These are phyloP conservation scores for Epichloe amarillans DNA, from an alignment of 2,329 filamentous ascomycete genomes.

Conservation along the genomic window DNA sequence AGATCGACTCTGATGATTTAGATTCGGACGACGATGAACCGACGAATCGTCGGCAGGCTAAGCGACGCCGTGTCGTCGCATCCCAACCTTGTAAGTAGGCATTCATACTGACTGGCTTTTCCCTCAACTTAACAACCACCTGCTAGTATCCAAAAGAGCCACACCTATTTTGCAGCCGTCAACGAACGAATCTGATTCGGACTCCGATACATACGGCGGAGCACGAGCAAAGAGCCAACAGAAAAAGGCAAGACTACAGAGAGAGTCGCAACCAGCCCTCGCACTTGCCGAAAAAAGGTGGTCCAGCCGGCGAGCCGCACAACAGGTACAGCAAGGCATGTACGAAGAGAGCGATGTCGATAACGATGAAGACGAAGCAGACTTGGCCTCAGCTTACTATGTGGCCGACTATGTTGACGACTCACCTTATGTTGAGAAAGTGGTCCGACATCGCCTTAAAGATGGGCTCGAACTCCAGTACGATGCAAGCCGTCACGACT, in stretches of 20 bases:
- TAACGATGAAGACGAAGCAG: constrained; percentile 49
- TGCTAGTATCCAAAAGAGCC: constrained; percentile 44
- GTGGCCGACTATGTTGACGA: constrained; percentile 59
- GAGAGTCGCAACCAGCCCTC: constrained; percentile 53
- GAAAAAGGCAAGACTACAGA: constrained; percentile 67
- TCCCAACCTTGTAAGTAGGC: constrained; percentile 46
- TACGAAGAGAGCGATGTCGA: constrained; percentile 58
- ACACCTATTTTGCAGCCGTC: constrained; percentile 42
- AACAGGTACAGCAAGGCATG: constrained; percentile 50
- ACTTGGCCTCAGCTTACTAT: constrained; percentile 49
- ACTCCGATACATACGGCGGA: constrained; percentile 68
- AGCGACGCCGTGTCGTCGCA: constrained; percentile 54
- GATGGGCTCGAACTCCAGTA: constrained; percentile 48
- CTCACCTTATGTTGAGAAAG: constrained; percentile 75
- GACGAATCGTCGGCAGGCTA: constrained; percentile 44
- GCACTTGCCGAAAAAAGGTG: constrained; percentile 74
- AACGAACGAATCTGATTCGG: constrained; percentile 50
- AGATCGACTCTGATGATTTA: constrained; percentile 48
- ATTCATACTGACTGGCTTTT: not conserved
- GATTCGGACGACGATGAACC: constrained; percentile 57
- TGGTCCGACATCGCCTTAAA: constrained; percentile 73
- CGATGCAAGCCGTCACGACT: constrained; percentile 56
- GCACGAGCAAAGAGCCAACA: constrained; percentile 53
- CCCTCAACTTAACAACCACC: not conserved
- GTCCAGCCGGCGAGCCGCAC: constrained; percentile 74